A percentile compares a stretch with the other conserved stretches of the same genome.
Conservation (phyloP, 768 basidiomycete genomes). For the Leucocoprinus sp. region DNA sequence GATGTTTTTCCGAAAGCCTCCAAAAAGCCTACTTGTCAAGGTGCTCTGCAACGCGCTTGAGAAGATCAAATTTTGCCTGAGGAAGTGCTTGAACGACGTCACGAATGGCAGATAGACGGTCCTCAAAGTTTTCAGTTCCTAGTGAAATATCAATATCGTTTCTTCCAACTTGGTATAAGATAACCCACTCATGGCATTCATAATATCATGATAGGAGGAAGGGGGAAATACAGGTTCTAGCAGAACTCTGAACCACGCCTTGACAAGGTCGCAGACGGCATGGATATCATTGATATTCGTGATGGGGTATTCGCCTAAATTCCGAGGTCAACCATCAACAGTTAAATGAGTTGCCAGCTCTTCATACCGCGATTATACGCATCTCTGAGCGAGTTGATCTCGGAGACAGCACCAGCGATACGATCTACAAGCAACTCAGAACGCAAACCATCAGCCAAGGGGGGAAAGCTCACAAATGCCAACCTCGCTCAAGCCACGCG, state of each 20-base stretch:
- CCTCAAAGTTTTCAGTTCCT: slow-evolving; percentile 67
- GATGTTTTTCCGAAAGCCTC: not conserved
- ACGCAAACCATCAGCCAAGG: not conserved
- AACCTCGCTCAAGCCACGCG: slow-evolving; percentile 69
- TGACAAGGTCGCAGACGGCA: slow-evolving; percentile 76
- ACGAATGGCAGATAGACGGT: slow-evolving; percentile 56
- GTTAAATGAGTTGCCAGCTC: not conserved
- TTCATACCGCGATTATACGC: slow-evolving; percentile 61
- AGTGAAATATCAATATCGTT: slow-evolving; percentile 9
- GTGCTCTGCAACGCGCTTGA: slow-evolving; percentile 74
- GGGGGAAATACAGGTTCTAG: slow-evolving; percentile 77
- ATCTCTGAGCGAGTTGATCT: slow-evolving; percentile 63
- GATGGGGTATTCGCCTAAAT: slow-evolving; percentile 45
- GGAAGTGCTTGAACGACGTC: slow-evolving; percentile 63
- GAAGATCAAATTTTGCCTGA: slow-evolving; percentile 66
- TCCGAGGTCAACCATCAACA: slow-evolving; percentile 2
- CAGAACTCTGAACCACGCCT: slow-evolving; percentile 78
- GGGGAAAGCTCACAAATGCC: slow-evolving; percentile 63
- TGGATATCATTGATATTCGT: slow-evolving; percentile 62
- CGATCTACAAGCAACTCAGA: slow-evolving; percentile 44
- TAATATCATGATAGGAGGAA: slow-evolving; percentile 55
- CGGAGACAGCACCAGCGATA: slow-evolving; percentile 67
- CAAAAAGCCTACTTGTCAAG: slow-evolving; percentile 52
- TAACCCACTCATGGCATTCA: slow-evolving; percentile 61
- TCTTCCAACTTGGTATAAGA: not conserved